These are phyloP conservation scores for Trichosporon coremiiforme DNA, from an alignment of 1,284 basidiomycete genomes.

Conservation along the genomic window DNA sequence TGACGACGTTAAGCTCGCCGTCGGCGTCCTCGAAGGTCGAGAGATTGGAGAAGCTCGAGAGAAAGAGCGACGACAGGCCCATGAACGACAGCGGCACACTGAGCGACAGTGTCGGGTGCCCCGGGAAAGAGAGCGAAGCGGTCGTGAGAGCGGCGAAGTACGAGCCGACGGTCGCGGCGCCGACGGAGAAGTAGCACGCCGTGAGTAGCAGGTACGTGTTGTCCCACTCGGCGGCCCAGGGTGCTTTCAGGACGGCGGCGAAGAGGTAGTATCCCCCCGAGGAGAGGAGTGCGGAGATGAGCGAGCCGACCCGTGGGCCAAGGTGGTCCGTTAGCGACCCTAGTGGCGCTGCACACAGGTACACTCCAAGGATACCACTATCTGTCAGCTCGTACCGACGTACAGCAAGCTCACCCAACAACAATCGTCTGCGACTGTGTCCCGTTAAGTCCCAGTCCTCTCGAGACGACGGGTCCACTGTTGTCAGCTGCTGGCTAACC, in stretches of 20 bases:
- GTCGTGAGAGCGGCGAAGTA: slow-evolving; percentile 56
- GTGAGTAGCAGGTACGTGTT: slow-evolving; percentile 43
- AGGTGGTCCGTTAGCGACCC: slow-evolving; percentile 51
- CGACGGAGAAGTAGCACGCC: slow-evolving; percentile 50
- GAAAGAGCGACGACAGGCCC: slow-evolving; percentile 52
- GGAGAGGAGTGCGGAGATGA: slow-evolving; percentile 46
- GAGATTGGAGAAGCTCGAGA: slow-evolving; percentile 51
- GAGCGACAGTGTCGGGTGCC: slow-evolving; percentile 53
- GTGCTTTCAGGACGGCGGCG: slow-evolving; percentile 38
- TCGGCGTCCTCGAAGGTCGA: slow-evolving; percentile 35
- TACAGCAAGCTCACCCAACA: slow-evolving; percentile 52
- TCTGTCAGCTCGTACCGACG: background rate
- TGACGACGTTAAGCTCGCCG: slow-evolving; percentile 46
- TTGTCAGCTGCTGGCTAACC: slow-evolving; percentile 17
- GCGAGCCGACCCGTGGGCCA: slow-evolving; percentile 52
- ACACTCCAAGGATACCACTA: slow-evolving; percentile 55
- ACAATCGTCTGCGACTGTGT: slow-evolving; percentile 54
- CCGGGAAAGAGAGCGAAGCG: slow-evolving; percentile 54
- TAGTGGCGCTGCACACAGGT: slow-evolving; percentile 54
- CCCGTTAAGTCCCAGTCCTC: slow-evolving; percentile 42
- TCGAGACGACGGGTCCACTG: slow-evolving; percentile 52
- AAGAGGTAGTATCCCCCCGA: slow-evolving; percentile 52
- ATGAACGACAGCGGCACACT: slow-evolving; percentile 53
- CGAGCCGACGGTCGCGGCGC: slow-evolving; percentile 53
- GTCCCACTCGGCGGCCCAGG: slow-evolving; percentile 1